These are phyloP conservation scores for Cladorrhinum samala DNA, from an alignment of 495 filamentous ascomycete genomes.

Conservation along the genomic window DNA sequence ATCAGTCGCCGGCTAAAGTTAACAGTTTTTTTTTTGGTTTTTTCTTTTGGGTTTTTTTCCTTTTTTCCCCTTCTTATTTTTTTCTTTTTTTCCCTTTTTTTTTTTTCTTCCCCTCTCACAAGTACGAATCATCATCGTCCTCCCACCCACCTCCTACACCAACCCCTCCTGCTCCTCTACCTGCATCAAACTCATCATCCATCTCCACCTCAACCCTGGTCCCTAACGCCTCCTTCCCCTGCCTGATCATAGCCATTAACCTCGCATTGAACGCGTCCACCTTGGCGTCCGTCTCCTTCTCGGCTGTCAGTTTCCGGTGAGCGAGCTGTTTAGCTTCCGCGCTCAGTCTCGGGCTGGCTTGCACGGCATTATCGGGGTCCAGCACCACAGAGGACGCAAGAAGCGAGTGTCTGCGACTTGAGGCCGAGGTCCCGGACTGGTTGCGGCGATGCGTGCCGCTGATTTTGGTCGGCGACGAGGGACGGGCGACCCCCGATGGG, in stretches of 20 bases:
- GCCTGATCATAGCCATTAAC: slow-evolving; percentile 75
- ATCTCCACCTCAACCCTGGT: slow-evolving; percentile 75
- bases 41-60: no score
- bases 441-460: slow-evolving; percentile 27
- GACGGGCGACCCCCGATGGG: background rate
- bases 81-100: no score
- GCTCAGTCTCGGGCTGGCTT: slow-evolving; percentile 39
- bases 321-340: slow-evolving; percentile 63
- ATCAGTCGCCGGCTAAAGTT: no score
- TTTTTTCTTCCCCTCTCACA: no score
- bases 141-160: background rate
- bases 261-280: slow-evolving; percentile 71
- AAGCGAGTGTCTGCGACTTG: background rate
- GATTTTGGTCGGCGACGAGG: slow-evolving; percentile 19
- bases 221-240: slow-evolving; percentile 81
- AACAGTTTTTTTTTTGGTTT: no score
- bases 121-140: background rate
- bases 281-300: slow-evolving; percentile 71
- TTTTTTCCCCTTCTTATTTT: no score
- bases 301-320: slow-evolving; percentile 58
- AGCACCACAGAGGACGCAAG: slow-evolving; percentile 5
- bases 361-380: slow-evolving; percentile 22
- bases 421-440: slow-evolving; percentile 27
- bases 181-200: slow-evolving; percentile 43
- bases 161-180: slow-evolving; percentile 3